These are phyloP conservation scores for Bryoerythrophyllum caledonicum DNA, from an alignment of 225 moss, liverwort and hornwort genomes.

Conservation along the genomic window DNA sequence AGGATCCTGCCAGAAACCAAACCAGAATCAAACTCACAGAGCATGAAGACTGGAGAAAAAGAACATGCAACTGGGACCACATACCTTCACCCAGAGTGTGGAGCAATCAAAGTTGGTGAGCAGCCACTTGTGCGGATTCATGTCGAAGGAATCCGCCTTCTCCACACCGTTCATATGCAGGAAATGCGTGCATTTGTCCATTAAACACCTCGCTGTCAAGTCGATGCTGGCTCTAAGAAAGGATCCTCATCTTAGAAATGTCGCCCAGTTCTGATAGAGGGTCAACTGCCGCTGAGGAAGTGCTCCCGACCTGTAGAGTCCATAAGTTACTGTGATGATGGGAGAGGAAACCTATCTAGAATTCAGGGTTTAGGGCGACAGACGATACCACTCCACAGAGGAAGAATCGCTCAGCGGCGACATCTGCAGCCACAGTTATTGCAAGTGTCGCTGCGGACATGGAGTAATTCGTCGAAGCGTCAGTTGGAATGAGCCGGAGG, in stretches of 20 bases:
- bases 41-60: conserved; percentile 1
- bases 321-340: background rate
- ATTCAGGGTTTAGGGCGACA: background rate
- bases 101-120: conserved; percentile 93
- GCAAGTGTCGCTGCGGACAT: conserved; percentile 56
- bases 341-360: background rate
- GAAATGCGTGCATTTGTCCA: no score
- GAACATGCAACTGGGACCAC: background rate
- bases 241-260: conserved; percentile 49
- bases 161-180: conserved; percentile 62
- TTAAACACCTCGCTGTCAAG: background rate
- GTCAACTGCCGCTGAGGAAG: conserved; percentile 87
- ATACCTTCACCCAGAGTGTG: conserved; percentile 80
- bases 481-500: conserved; percentile 57
- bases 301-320: conserved; percentile 68
- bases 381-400: conserved; percentile 66
- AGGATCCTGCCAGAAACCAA: conserved; percentile 39
- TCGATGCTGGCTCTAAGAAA: background rate
- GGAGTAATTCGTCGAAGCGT: conserved; percentile 53
- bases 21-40: conserved; percentile 7
- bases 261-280: conserved; percentile 66
- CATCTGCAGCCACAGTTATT: conserved; percentile 55
- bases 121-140: conserved; percentile 92
- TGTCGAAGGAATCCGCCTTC: conserved; percentile 69
- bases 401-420: conserved; percentile 74